Evolutionary conservation across 129 eudicot species (phyloP).

Genomic region (Scalesia atractyloides): DNA sequence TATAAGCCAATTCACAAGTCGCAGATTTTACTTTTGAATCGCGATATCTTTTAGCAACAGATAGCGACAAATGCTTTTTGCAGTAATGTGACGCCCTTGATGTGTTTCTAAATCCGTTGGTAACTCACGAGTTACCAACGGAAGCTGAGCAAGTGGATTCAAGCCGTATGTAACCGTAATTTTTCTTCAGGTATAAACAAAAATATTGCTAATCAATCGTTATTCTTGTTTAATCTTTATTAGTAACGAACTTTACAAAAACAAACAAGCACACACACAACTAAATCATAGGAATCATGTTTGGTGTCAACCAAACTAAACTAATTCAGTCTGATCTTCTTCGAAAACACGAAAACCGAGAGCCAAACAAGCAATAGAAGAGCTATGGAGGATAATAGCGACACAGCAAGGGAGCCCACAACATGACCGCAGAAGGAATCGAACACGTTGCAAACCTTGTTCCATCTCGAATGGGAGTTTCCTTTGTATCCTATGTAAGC

Average conservation of each 20-base stretch:
- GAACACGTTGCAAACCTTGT: constrained; percentile 52
- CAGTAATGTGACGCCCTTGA: background rate
- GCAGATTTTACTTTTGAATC: too few relatives aligned
- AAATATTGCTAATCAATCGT: background rate
- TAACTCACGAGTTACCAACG: background rate
- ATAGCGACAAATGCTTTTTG: background rate
- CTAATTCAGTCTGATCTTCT: constrained; percentile 30
- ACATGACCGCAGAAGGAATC: constrained; percentile 55
- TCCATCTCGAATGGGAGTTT: constrained; percentile 57
- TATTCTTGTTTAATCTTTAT: background rate
- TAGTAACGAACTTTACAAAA: background rate
- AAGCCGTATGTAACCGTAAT: background rate
- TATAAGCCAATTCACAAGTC: background rate
- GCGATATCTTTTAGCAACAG: too few relatives aligned
- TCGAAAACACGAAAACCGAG: constrained; percentile 47
- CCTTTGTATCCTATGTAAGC: constrained; percentile 73
- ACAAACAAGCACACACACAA: background rate
- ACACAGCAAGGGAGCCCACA: constrained; percentile 42
- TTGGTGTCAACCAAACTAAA: background rate
- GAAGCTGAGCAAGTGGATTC: background rate
- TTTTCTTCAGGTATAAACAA: background rate
- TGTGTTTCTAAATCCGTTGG: background rate
- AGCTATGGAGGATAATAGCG: constrained; percentile 47
- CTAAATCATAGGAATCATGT: background rate
- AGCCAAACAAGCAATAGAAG: constrained; percentile 58